Conservation (phyloP, 495 filamentous ascomycete species). For the Rhypophila decipiens region DNA sequence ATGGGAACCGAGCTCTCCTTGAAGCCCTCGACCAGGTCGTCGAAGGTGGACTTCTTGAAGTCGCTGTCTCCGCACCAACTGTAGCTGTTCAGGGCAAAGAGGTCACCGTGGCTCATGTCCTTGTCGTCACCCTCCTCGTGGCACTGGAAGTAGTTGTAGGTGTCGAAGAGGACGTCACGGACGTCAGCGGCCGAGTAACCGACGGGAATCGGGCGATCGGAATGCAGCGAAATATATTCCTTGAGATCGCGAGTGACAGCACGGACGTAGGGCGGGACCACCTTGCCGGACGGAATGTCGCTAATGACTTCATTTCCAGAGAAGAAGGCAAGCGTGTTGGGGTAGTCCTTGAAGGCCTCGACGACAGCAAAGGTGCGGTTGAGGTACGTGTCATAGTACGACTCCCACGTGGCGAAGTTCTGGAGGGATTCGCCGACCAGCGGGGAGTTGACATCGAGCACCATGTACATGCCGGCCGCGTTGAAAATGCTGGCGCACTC, state of each 20-base stretch:
- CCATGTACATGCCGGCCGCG: slow-evolving; percentile 54
- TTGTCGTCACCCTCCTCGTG: slow-evolving; percentile 55
- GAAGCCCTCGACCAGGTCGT: slow-evolving; percentile 67
- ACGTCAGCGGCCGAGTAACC: slow-evolving; percentile 84
- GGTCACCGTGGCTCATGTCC: slow-evolving; percentile 64
- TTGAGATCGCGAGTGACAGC: slow-evolving; percentile 80
- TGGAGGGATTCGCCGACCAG: slow-evolving; percentile 68
- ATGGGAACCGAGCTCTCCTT: slow-evolving; percentile 67
- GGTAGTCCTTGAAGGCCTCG: slow-evolving; percentile 89
- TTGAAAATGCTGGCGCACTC: slow-evolving; percentile 90
- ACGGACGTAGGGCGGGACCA: slow-evolving; percentile 66
- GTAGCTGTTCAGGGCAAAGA: slow-evolving; percentile 95
- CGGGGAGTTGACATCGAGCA: slow-evolving; percentile 90
- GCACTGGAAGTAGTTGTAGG: slow-evolving; percentile 80
- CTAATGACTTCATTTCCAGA: slow-evolving; percentile 93
- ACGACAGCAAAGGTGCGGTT: slow-evolving; percentile 82
- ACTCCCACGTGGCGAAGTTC: slow-evolving; percentile 58
- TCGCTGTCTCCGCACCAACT: slow-evolving; percentile 82
- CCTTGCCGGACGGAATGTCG: slow-evolving; percentile 45
- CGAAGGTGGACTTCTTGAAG: slow-evolving; percentile 64
- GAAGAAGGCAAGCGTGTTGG: slow-evolving; percentile 89
- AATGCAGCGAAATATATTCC: slow-evolving; percentile 57
- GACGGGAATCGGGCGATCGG: slow-evolving; percentile 35
- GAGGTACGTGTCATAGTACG: slow-evolving; percentile 71
- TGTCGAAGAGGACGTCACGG: slow-evolving; percentile 68